Evolutionary conservation across 2,329 filamentous ascomycete species (phyloP), one percentile per base, ranked within the genome.

Genomic region (Rosellinia necatrix): DNA sequence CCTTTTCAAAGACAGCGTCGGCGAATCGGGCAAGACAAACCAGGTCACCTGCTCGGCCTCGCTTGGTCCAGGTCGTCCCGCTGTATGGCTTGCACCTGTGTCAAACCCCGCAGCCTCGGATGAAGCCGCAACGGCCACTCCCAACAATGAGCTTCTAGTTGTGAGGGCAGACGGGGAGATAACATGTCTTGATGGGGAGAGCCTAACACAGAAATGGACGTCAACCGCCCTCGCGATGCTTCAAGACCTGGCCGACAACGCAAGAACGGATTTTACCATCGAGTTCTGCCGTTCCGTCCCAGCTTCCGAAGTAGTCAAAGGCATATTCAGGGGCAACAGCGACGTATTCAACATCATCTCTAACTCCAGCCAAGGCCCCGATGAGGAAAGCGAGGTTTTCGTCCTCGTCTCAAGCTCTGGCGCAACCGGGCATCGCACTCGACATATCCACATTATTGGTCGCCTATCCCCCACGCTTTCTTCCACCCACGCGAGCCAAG

Each of bases 81-180:
- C 82, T 27, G 66, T 80, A 29, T 76, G 77, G 59, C 64, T 83
- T 27, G 73, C 76, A 41, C 72, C 76, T 3, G 66, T 65, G 19
- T 34, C 54, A 7, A 37, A 66, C 25, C 64, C 69, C 27, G 41
- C 61, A n/a, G 53, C 64, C 12, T 51, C 61, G 71, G 70, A 13
- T 69, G 72, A 48, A 22, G 53, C 63, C 1, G 25, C 49, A 6
- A 48, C 59, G 6, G 49, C 59, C 3, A 21, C 59, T 13, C 27
- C 52, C 4, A 44, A 47, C n/a, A 66, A 69, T 25, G 67, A 71
- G 34, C 59, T 91, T 2, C 63, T 90, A 19, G 77, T 78, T 2
- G 76, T 90, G 1, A 82, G 83, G 53, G 73, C 80, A 37, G 79
- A 86, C 59, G 88, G 88, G 30, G 79, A 85, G 55, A 74, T 89